phyloP scores from a whole-genome alignment of 257 asterid genomes.

The Rauvolfia tetraphylla region DNA sequence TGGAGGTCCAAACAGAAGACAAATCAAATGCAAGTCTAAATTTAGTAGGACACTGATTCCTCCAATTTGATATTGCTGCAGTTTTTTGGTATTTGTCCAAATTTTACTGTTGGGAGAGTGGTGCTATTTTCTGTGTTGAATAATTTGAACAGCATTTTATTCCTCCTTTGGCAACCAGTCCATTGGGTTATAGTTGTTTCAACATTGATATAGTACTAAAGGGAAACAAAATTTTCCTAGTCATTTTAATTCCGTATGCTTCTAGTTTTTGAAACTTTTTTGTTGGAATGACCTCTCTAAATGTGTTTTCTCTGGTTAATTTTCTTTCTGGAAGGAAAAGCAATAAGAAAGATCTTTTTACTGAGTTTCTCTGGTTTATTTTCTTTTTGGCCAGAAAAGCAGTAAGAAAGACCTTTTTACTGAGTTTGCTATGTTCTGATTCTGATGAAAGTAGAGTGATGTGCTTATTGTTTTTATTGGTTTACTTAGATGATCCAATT shows the following conservation, averaged over 20 bases:
- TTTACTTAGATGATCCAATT: conserved; percentile 44
- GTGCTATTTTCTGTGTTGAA: too few species aligned
- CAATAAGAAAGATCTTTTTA: too few species aligned
- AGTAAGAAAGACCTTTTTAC: background rate
- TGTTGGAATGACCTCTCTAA: background rate
- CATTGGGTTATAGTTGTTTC: too few species aligned
- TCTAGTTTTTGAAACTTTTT: background rate
- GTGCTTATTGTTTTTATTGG: conserved; percentile 11
- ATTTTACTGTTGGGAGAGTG: too few species aligned
- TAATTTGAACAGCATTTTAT: too few species aligned
- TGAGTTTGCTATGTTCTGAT: background rate
- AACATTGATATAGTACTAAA: background rate
- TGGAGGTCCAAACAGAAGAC: background rate
- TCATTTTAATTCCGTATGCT: background rate
- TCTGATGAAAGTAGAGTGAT: conserved; percentile 7
- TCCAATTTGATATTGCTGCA: background rate
- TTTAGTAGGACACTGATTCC: background rate
- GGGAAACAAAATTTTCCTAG: background rate
- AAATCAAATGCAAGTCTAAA: background rate
- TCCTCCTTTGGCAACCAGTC: too few species aligned
- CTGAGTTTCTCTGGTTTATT: too few species aligned
- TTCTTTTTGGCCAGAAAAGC: background rate
- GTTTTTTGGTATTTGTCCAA: too few species aligned
- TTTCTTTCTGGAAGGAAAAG: too few species aligned
- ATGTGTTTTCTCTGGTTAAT: background rate